Evolutionary conservation across 2,329 filamentous ascomycete species (phyloP).

Genomic region (Neophaeococcomyces aloes): DNA sequence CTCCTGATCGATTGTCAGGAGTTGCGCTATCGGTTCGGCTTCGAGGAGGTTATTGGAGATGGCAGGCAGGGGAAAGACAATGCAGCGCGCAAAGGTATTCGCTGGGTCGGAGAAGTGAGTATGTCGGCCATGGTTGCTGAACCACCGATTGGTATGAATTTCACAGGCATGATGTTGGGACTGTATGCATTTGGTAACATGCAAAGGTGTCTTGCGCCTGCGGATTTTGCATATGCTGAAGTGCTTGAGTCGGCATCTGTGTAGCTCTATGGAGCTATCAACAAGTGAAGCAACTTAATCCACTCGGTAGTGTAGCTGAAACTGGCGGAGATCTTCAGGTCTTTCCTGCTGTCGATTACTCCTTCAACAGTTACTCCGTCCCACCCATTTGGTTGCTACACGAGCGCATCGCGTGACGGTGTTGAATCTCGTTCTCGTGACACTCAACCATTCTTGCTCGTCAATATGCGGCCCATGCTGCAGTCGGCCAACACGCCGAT

Average conservation of each 20-base stretch:
- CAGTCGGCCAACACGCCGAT: too few species aligned
- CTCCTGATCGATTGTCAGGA: constrained; percentile 26
- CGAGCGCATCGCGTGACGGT: too few species aligned
- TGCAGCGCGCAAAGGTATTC: constrained; percentile 11
- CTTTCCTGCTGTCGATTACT: too few species aligned
- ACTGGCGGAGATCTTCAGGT: too few species aligned
- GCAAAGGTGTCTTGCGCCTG: constrained; percentile 31
- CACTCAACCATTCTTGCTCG: too few species aligned
- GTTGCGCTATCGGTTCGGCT: constrained; percentile 24
- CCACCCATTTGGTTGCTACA: too few species aligned
- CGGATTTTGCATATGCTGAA: constrained; percentile 32
- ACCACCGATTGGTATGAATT: constrained; percentile 32
- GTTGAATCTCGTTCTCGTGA: too few species aligned
- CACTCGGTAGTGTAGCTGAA: too few species aligned
- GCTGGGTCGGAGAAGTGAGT: constrained; percentile 25
- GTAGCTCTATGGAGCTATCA: too few species aligned
- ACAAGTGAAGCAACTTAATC: too few species aligned
- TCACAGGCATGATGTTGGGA: constrained; percentile 39
- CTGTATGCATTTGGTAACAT: constrained; percentile 36
- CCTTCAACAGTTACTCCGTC: too few species aligned
- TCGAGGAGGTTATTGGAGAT: constrained; percentile 13
- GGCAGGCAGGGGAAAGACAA: constrained; percentile 4
- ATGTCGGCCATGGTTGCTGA: constrained; percentile 28
- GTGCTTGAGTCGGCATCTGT: constrained; percentile 5
- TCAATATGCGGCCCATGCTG: too few species aligned